Percentiles rank a stretch among this genome's conserved stretches.
Evolutionary conservation across 2,329 filamentous ascomycete species (phyloP).

Genomic region (Metarhizium anisopliae): DNA sequence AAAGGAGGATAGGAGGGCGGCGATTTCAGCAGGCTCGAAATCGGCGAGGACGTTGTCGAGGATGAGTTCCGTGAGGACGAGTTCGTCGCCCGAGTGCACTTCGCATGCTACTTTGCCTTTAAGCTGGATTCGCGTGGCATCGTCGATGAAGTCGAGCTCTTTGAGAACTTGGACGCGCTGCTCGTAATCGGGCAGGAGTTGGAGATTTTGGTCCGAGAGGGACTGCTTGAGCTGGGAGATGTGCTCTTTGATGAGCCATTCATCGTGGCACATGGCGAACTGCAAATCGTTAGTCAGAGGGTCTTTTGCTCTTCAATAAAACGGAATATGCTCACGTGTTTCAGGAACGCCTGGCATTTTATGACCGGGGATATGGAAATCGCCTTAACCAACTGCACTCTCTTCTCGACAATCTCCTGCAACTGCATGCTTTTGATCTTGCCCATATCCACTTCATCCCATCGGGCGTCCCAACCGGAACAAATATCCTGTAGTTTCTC

Average conservation of each 20-base stretch:
- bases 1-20: constrained; percentile 84
- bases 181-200: constrained; percentile 92
- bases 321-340: constrained; percentile 59
- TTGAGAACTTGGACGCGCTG: constrained; percentile 88
- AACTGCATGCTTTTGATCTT: constrained; percentile 76
- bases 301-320: background rate
- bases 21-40: constrained; percentile 94
- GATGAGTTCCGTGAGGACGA: constrained; percentile 91
- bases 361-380: constrained; percentile 59
- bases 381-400: constrained; percentile 51
- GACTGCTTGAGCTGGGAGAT: constrained; percentile 79
- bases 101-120: constrained; percentile 99
- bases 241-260: constrained; percentile 93
- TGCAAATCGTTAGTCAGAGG: constrained; percentile 23
- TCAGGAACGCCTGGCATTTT: constrained; percentile 69
- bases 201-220: constrained; percentile 93
- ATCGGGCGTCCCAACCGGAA: constrained; percentile 65
- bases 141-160: constrained; percentile 87
- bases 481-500: constrained; percentile 62
- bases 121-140: constrained; percentile 76
- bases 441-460: constrained; percentile 77
- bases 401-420: constrained; percentile 68
- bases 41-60: constrained; percentile 94
- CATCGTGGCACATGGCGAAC: constrained; percentile 94
- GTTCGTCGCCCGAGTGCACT: constrained; percentile 92